A percentile compares a stretch with the other conserved stretches of the same genome.
phyloP scores from a whole-genome alignment of 306 rosid genomes.

The Lupinus albus region DNA sequence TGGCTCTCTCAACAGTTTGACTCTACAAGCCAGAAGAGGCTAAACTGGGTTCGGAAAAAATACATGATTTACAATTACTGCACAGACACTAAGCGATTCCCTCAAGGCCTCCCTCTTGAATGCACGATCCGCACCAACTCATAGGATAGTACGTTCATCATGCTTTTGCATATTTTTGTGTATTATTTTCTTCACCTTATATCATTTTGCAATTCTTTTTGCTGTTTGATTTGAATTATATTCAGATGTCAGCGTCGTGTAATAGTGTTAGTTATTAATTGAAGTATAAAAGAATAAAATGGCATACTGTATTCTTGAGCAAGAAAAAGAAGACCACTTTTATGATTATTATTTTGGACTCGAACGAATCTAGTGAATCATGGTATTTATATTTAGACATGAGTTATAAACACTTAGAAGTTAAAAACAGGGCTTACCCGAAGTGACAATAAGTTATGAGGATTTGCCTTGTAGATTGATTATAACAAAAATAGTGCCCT shows the following conservation, averaged over 20 bases:
- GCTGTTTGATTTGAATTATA: too few species aligned
- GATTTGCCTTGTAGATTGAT: background rate
- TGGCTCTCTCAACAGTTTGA: constrained; percentile 60
- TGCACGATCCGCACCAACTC: constrained; percentile 48
- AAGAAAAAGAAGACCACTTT: too few species aligned
- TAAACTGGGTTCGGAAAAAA: constrained; percentile 62
- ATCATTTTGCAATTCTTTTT: too few species aligned
- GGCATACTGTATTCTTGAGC: too few species aligned
- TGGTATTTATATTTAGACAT: too few species aligned
- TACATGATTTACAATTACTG: constrained; percentile 78
- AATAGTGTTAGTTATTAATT: background rate
- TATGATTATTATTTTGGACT: too few species aligned
- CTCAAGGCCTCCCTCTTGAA: constrained; percentile 67
- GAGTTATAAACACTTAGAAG: too few species aligned
- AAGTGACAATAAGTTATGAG: too few species aligned
- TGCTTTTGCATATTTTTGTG: background rate
- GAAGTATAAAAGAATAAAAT: background rate
- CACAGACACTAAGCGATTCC: constrained; percentile 58
- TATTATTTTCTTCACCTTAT: background rate
- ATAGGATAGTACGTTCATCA: background rate
- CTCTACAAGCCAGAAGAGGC: constrained; percentile 46
- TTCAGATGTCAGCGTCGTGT: background rate
- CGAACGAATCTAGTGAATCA: too few species aligned
- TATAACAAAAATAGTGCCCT: background rate
- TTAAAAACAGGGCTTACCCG: too few species aligned